Conservation (phyloP, 768 basidiomycete genomes). For the Cytidiella melzeri region DNA sequence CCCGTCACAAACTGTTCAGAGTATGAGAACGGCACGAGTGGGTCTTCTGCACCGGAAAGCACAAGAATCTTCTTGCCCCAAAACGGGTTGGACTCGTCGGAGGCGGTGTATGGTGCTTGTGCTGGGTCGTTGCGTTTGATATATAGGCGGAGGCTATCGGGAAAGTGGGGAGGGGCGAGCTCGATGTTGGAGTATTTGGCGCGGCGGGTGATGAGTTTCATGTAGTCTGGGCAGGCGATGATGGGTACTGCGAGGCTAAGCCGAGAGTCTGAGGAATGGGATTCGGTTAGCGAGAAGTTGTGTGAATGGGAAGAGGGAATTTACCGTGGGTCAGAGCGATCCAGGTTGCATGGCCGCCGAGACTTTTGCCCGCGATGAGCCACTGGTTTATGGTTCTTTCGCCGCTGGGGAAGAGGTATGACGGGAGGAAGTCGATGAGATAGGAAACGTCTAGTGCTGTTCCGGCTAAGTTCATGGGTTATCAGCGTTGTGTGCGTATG, state of each 20-base stretch:
- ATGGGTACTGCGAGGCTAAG: constrained; percentile 32
- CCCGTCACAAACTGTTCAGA: constrained; percentile 50
- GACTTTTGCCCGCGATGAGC: constrained; percentile 68
- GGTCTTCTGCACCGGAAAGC: constrained; percentile 60
- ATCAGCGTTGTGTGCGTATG: background rate
- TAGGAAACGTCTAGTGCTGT: constrained; percentile 73
- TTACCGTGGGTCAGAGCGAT: constrained; percentile 47
- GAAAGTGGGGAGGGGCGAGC: constrained; percentile 49
- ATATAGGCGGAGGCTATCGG: constrained; percentile 42
- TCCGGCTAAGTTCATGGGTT: too few species aligned
- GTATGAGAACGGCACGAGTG: constrained; percentile 59
- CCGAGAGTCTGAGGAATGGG: constrained; percentile 1
- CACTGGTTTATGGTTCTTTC: constrained; percentile 60
- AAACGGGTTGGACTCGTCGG: constrained; percentile 48
- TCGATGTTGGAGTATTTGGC: constrained; percentile 39
- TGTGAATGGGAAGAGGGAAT: constrained; percentile 1
- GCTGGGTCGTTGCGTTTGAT: constrained; percentile 44
- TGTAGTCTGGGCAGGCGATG: constrained; percentile 70
- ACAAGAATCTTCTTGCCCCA: constrained; percentile 68
- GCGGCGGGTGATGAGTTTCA: constrained; percentile 49
- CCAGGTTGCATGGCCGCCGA: constrained; percentile 87
- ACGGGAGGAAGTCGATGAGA: constrained; percentile 73
- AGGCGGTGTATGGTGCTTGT: constrained; percentile 33
- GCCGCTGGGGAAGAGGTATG: constrained; percentile 63
- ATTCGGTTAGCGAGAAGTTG: background rate